Percentiles rank a stretch among this genome's conserved stretches.
These are phyloP conservation scores for Penicillium polonicum DNA, from an alignment of 2,329 filamentous ascomycete genomes.

Conservation along the genomic window DNA sequence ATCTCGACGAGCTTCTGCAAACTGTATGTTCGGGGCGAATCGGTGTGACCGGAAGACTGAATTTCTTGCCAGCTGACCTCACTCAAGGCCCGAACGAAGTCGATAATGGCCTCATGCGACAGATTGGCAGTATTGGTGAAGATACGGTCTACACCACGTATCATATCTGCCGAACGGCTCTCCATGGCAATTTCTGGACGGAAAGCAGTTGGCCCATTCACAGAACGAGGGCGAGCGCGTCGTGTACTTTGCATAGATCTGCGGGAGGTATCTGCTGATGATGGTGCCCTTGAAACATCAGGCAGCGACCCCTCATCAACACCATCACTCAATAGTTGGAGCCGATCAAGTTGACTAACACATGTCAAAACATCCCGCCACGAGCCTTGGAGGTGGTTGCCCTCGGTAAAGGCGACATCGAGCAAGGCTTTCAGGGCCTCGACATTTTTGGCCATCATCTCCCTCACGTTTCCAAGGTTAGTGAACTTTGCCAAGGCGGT, in stretches of 20 bases:
- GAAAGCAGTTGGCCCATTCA: slow-evolving; percentile 54
- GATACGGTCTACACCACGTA: slow-evolving; percentile 90
- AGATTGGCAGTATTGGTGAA: slow-evolving; percentile 95
- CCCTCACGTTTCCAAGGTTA: slow-evolving; percentile 90
- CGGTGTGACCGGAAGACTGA: slow-evolving; percentile 91
- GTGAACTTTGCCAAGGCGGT: slow-evolving; percentile 90
- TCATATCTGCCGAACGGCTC: slow-evolving; percentile 86
- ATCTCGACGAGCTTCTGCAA: slow-evolving; percentile 98
- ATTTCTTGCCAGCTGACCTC: slow-evolving; percentile 99
- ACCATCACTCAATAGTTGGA: slow-evolving; percentile 91
- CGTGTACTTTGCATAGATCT: slow-evolving; percentile 63
- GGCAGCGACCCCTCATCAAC: slow-evolving; percentile 91
- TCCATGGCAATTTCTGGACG: slow-evolving; percentile 84
- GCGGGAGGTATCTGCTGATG: slow-evolving; percentile 56
- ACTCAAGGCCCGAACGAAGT: slow-evolving; percentile 87
- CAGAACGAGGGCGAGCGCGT: slow-evolving; percentile 48
- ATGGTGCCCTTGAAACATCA: slow-evolving; percentile 81
- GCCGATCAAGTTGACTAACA: slow-evolving; percentile 90
- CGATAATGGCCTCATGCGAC: slow-evolving; percentile 88
- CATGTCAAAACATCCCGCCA: slow-evolving; percentile 96
- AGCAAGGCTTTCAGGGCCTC: slow-evolving; percentile 89
- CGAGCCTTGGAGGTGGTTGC: slow-evolving; percentile 81
- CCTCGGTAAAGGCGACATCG: slow-evolving; percentile 89
- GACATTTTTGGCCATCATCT: slow-evolving; percentile 94
- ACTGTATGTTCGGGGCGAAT: slow-evolving; percentile 94